Conservation (phyloP, 805 yeast genomes). For the Candida gorgasii region DNA sequence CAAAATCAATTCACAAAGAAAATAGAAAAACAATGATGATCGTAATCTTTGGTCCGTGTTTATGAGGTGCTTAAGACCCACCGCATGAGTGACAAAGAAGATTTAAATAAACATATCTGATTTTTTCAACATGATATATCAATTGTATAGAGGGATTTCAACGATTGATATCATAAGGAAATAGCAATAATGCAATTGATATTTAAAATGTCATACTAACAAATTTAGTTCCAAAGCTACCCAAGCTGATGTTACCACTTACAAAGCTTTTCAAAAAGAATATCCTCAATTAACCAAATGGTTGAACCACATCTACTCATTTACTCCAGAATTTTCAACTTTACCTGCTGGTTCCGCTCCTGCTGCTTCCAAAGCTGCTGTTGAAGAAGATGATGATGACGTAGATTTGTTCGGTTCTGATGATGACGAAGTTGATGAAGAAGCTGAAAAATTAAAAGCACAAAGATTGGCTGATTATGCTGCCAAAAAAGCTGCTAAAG, state of each 20-base stretch:
- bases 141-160: background rate
- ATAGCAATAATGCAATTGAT: background rate
- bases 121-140: background rate
- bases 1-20: background rate
- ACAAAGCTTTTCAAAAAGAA: slow-evolving; percentile 89
- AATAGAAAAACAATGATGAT: slow-evolving; percentile 54
- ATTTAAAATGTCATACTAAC: slow-evolving; percentile 24
- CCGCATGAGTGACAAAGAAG: slow-evolving; percentile 81
- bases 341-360: slow-evolving; percentile 79
- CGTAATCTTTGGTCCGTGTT: slow-evolving; percentile 89
- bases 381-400: slow-evolving; percentile 79
- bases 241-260: slow-evolving; percentile 93
- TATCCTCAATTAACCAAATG: slow-evolving; percentile 97
- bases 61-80: slow-evolving; percentile 94
- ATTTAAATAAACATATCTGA: slow-evolving; percentile 32
- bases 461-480: slow-evolving; percentile 97
- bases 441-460: slow-evolving; percentile 95
- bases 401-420: slow-evolving; percentile 95
- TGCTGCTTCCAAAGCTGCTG: slow-evolving; percentile 57
- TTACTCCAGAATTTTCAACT: slow-evolving; percentile 77
- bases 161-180: background rate
- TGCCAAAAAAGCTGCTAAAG: slow-evolving; percentile 95
- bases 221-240: slow-evolving; percentile 73
- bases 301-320: slow-evolving; percentile 97
- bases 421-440: slow-evolving; percentile 95